A percentile compares a stretch with the other conserved stretches of the same genome.
phyloP scores from a whole-genome alignment of 1,139 yeast species.

The Meyerozyma carpophila region DNA sequence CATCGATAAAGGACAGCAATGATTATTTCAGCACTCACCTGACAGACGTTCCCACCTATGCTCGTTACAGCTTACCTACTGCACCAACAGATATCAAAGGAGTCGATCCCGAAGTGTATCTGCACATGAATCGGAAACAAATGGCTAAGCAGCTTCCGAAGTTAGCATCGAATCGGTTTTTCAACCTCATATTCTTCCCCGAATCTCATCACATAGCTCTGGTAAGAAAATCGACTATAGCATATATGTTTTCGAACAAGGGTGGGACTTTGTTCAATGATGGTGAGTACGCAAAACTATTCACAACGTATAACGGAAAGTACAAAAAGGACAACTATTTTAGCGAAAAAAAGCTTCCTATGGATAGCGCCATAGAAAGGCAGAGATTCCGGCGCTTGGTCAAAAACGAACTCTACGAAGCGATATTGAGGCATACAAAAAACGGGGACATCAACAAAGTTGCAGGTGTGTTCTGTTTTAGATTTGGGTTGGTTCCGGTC shows the following conservation, averaged over 20 bases:
- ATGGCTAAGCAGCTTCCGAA: slow-evolving; percentile 15
- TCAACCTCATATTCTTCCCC: slow-evolving; percentile 23
- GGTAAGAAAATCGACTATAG: slow-evolving; percentile 35
- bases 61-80: slow-evolving; percentile 17
- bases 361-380: slow-evolving; percentile 31
- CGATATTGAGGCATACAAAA: slow-evolving; percentile 11
- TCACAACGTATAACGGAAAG: slow-evolving; percentile 24
- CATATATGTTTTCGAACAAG: slow-evolving; percentile 29
- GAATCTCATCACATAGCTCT: slow-evolving; percentile 19
- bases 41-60: background rate
- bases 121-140: slow-evolving; percentile 11
- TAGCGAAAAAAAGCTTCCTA: slow-evolving; percentile 21
- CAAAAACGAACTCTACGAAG: slow-evolving; percentile 17
- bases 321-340: slow-evolving; percentile 20
- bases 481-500: slow-evolving; percentile 9
- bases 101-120: slow-evolving; percentile 23
- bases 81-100: slow-evolving; percentile 34
- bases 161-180: slow-evolving; percentile 16
- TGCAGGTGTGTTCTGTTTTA: slow-evolving; percentile 22
- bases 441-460: slow-evolving; percentile 13
- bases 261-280: slow-evolving; percentile 27
- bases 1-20: slow-evolving; percentile 1
- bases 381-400: slow-evolving; percentile 22
- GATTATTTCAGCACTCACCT: background rate
- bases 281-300: slow-evolving; percentile 14